These are phyloP conservation scores for Ustanciosporium gigantosporum DNA, from an alignment of 1,284 basidiomycete genomes.

Conservation along the genomic window DNA sequence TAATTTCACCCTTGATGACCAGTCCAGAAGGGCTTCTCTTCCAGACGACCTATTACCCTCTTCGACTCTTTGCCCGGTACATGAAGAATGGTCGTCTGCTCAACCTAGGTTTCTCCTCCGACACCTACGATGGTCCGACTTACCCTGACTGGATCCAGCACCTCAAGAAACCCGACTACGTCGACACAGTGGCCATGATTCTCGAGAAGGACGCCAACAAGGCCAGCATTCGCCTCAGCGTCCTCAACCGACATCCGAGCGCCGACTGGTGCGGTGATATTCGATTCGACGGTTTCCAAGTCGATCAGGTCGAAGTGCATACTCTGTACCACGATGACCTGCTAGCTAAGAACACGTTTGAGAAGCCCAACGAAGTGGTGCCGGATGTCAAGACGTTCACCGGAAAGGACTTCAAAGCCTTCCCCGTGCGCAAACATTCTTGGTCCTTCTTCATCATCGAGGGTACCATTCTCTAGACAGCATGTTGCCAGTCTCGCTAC, in stretches of 20 bases:
- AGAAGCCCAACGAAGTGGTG: constrained; percentile 21
- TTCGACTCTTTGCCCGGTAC: constrained; percentile 67
- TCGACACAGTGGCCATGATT: constrained; percentile 66
- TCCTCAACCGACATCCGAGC: constrained; percentile 64
- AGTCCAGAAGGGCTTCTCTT: constrained; percentile 64
- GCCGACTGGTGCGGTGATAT: constrained; percentile 27
- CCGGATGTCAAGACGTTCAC: constrained; percentile 12
- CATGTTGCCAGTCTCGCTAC: no score
- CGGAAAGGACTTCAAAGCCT: constrained; percentile 13
- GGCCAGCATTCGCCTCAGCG: constrained; percentile 64
- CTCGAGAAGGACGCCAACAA: constrained; percentile 39
- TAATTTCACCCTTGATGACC: constrained; percentile 66
- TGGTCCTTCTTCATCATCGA: constrained; percentile 32
- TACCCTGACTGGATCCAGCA: constrained; percentile 65
- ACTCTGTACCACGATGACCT: constrained; percentile 25
- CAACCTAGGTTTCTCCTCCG: constrained; percentile 62
- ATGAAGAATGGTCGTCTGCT: constrained; percentile 66
- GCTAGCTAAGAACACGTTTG: constrained; percentile 32
- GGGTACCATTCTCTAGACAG: constrained; percentile 25
- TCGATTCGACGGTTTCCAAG: constrained; percentile 19
- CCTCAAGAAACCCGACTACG: constrained; percentile 60
- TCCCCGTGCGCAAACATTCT: constrained; percentile 23
- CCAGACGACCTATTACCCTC: constrained; percentile 68
- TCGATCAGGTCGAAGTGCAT: constrained; percentile 28
- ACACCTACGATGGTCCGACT: constrained; percentile 65